Evolutionary conservation across 2,329 filamentous ascomycete genomes (phyloP), one percentile per base, ranked within the genome.

Genomic region (Dactylellina parvicollis): DNA sequence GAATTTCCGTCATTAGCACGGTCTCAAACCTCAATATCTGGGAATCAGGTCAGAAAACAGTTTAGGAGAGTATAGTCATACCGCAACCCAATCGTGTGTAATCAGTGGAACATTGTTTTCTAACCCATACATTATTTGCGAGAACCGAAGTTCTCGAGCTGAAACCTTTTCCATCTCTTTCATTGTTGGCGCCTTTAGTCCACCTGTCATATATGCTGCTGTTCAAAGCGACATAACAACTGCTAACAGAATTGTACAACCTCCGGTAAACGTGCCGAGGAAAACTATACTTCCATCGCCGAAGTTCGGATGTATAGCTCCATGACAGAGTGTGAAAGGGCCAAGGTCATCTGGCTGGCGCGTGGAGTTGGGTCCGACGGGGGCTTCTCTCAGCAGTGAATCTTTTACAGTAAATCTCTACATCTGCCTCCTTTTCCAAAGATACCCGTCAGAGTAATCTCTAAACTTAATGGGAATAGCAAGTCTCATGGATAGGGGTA

Each of bases 201-300:
- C 64, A n/a, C 66, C 66, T 5, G 50, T 5, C 57, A 71, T 71
- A 38, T 62, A 71, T n/a, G 32, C 66, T 5, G 32, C 56, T 1
- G 50, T 49, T 57, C 66, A 71, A 4, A 62, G 10, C 4, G 50
- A 52, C 26, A 24, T 32, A 10, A 56, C 28, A 38, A 64, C 52
- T 3, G 42, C 42, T 22, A 30, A 52, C 24, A 50, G 56, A 2
- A 64, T 20, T 5, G 66, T 71, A 7, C 36, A 50, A 22, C 49
- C 18, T 10, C 30, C 30, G 12, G 20, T 16, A 42, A 26, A 14
- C 14, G 30, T n/a, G 1, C 66, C 66, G 9, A 62, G 9, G 7
- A 71, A 50, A 2, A 24, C 66, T 8, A 71, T 55, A 16, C 65
- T 71, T 22, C 57, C 22, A 28, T 71, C 66, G 1, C 52, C 44